Evolutionary conservation across 805 yeast species (phyloP).

Genomic region (Candida nonsorbophila): DNA sequence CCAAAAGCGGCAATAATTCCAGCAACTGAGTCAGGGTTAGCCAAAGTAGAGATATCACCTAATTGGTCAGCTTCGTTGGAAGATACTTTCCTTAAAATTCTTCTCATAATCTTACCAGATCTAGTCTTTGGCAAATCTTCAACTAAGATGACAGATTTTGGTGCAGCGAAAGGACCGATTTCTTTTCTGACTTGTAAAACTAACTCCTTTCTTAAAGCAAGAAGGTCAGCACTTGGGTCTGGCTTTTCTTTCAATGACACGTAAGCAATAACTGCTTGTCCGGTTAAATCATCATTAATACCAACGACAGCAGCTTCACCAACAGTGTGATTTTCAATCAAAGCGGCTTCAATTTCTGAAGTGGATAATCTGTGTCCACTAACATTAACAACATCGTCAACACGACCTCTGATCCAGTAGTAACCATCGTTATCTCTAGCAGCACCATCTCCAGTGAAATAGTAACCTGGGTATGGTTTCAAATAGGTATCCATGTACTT

Average conservation of each 20-base stretch:
- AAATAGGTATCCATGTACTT: constrained; percentile 77
- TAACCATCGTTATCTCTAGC: constrained; percentile 81
- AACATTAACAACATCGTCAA: constrained; percentile 84
- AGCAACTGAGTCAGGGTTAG: constrained; percentile 70
- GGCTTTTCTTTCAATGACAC: constrained; percentile 62
- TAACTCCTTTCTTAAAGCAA: constrained; percentile 55
- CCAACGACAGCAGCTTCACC: constrained; percentile 85
- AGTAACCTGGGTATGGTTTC: constrained; percentile 75
- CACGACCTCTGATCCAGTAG: constrained; percentile 83
- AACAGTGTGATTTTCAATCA: constrained; percentile 64
- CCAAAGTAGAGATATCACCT: constrained; percentile 74
- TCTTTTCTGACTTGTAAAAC: constrained; percentile 68
- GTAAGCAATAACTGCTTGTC: constrained; percentile 81
- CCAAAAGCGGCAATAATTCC: constrained; percentile 49
- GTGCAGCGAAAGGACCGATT: constrained; percentile 85
- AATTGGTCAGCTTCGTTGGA: constrained; percentile 76
- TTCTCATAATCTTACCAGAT: constrained; percentile 84
- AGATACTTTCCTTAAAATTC: constrained; percentile 71
- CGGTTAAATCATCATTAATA: constrained; percentile 75
- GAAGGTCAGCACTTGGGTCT: constrained; percentile 37
- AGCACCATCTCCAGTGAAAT: constrained; percentile 89
- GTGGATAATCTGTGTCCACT: constrained; percentile 87
- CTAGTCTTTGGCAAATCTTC: constrained; percentile 81
- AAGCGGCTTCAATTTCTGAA: constrained; percentile 82
- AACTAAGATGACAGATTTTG: constrained; percentile 66